Evolutionary conservation across 2,329 filamentous ascomycete species (phyloP).

Genomic region (Botrytis porri): DNA sequence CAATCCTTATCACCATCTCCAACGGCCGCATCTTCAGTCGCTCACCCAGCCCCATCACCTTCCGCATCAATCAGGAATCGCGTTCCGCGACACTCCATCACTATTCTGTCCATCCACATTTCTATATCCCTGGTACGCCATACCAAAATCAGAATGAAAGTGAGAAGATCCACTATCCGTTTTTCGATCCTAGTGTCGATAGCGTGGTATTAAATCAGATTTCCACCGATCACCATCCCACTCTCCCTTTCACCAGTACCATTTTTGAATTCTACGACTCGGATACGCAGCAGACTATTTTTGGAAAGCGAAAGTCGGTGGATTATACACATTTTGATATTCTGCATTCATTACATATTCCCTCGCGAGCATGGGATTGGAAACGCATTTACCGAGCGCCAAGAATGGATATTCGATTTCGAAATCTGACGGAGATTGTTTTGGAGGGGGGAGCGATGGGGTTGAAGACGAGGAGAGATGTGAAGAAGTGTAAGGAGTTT

Average conservation of each 20-base stretch:
- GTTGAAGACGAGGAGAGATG: background rate
- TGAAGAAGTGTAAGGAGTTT: background rate
- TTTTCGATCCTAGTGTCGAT: background rate
- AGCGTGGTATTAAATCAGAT: no score
- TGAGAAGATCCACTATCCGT: background rate
- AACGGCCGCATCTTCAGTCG: background rate
- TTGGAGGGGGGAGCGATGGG: background rate
- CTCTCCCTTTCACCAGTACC: no score
- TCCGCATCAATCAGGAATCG: background rate
- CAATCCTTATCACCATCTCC: background rate
- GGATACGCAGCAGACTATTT: accelerated
- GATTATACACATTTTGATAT: background rate
- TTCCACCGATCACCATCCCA: no score
- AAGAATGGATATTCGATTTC: background rate
- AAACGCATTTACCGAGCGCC: background rate
- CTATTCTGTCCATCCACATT: background rate
- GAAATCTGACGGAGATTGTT: background rate
- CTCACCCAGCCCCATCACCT: background rate
- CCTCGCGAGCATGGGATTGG: background rate
- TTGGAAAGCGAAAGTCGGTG: no score
- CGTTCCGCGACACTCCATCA: background rate
- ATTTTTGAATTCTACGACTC: background rate
- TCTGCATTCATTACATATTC: background rate
- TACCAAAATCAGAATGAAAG: background rate
- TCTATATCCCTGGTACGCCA: background rate